Base-by-base conservation (phyloP, 176 grass and related monocot species). In the Oryza nivara region DNA sequence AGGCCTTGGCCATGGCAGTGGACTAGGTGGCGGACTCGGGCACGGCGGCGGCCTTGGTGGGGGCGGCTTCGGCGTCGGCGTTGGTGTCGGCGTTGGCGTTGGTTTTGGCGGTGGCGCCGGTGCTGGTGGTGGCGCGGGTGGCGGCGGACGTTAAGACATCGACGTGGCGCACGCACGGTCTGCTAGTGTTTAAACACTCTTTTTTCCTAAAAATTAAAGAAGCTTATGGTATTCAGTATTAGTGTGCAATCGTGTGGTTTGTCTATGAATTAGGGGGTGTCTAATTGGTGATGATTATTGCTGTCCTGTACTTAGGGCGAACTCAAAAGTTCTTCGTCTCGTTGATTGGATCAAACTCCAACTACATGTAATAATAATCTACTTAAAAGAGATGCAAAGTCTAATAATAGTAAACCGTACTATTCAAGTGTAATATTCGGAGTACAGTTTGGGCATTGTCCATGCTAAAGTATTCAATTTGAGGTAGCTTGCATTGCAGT, bases 1-100 rank as follows among this genome's bases (percentile, higher is more conserved):
- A 0, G 80, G 68, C 4, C 28, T 36, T 3, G 77, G 84, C 0
- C 47, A 80, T 2, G 72, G 78, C 0, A 64, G 71, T 0, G 86
- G 86, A 0, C n/a, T 47, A 5, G 72, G 78, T 0, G 64, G 71
- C 0, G 86, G 86, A 0, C 15, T 47, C 0, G 79, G 86, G 3
- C 47, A 51, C 2, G 86, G 79, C 0, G 64, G 63, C 1, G 70
- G 85, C 1, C 61, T 79, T 2, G 38, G 60, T 45, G 76, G 76
- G 7, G 60, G 22, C 0, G 81, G 81, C 40, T 3, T 30, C 0
- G 65, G 78, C 0, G 79, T 88, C 3, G 86, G 86, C 5, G 77
- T 83, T 6, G 81, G 81, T 1, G 49, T 84, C n/a, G 87, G 75
- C 1, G 75, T 84, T 0, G 86, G 86, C 7, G 81, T 84, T 6